Evolutionary conservation across 129 eudicot species (phyloP), one percentile per base, ranked within the genome.

Genomic region (sunflower (Helianthus annuus)): DNA sequence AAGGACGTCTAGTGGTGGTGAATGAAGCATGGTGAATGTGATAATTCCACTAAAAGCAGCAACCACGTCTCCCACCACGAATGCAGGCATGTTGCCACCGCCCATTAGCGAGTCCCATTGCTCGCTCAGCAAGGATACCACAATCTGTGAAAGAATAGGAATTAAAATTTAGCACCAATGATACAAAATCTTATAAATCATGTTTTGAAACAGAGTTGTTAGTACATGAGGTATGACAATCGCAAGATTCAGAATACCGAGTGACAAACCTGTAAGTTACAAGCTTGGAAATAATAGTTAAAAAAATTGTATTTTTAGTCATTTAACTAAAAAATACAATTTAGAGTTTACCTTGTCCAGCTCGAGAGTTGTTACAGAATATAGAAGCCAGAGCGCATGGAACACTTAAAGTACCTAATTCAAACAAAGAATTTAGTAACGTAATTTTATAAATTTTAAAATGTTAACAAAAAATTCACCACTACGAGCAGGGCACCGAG

Each of bases 301-400:
- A 38, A 38, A 38, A 4, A 38, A 4, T 38, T 38, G 53, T 5
- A 38, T 38, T 38, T 48, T 48, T 48, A 19, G 22, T 19, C 22
- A 19, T 19, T 19, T 19, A 1, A 10, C 3, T 9, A 3, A 1
- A 48, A 48, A 48, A 48, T 48, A 48, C 11, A 13, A 48, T 4
- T 63, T 63, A 6, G 19, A 42, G 6, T 16, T 42, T 78, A 81
- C 91, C 89, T 87, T 87, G 89, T 61, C 94, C 94, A 4, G 81
- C 16, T 27, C 32, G 32, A 10, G 73, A 32, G 3, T 59, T 17
- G 38, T 72, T 83, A 1, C 84, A 80, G 62, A 64, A 87, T 46
- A 90, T 87, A 10, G 94, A 85, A 4, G 94, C 91, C 15, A 90
- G 69, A 46, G 97, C 94, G 39, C 84, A 90, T 6, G 97, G 94